These are phyloP conservation scores for Fomitopsis betulina DNA, from an alignment of 1,284 basidiomycete species.

Conservation along the genomic window DNA sequence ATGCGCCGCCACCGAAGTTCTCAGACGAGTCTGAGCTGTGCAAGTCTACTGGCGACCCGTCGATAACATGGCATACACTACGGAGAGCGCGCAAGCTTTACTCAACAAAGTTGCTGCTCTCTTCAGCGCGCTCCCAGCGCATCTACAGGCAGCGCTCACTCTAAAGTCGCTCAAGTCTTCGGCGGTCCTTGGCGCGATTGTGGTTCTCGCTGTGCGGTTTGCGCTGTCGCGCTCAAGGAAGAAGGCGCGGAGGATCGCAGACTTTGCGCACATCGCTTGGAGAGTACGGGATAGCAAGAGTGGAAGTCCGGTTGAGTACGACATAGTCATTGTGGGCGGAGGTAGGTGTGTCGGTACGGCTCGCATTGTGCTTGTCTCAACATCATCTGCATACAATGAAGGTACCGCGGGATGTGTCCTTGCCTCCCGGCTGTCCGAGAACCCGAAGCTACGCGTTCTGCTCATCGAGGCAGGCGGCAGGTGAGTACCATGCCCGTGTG, in stretches of 20 bases:
- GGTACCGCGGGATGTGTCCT: constrained; percentile 69
- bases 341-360: constrained; percentile 32
- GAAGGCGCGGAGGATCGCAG: constrained; percentile 6
- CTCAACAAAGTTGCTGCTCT: neutral
- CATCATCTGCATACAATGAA: constrained; percentile 17
- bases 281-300: constrained; percentile 6
- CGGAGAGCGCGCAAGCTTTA: neutral
- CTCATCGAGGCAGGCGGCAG: constrained; percentile 64
- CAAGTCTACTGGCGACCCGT: neutral
- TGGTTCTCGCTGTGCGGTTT: neutral
- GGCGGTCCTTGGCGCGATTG: constrained; percentile 4
- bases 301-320: constrained; percentile 39
- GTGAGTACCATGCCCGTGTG: constrained; percentile 27
- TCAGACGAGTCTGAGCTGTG: too few species aligned
- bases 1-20: neutral
- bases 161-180: neutral
- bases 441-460: constrained; percentile 49
- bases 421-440: constrained; percentile 60
- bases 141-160: neutral
- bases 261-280: constrained; percentile 11
- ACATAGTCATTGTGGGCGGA: constrained; percentile 62
- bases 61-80: neutral
- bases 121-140: neutral
- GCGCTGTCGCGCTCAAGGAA: neutral
- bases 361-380: neutral